Base-by-base conservation (phyloP, 164 flowering plant species). In the Vitis amurensis region DNA sequence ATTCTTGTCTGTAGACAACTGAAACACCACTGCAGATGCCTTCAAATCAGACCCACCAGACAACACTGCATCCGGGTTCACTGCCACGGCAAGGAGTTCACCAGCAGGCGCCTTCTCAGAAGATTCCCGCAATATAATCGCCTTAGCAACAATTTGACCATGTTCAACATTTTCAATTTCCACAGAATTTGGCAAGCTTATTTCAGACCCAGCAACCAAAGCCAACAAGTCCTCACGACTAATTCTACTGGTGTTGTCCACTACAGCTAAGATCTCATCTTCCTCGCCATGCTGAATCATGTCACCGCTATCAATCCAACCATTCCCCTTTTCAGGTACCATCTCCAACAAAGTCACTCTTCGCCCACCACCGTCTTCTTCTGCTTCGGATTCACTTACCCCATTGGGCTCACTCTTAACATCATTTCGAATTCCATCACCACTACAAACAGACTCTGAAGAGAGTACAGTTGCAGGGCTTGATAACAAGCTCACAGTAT, bases 91-190 rank as follows among this genome's bases (percentile, higher is more conserved):
- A 44, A 77, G 67, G 50, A 76, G 65, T 62, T 74, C 75, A 50
- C 72, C 75, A 37, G 67, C 58, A 48, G 82, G 77, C 50, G 71
- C 75, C 56, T 74, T 68, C 63, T 74, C 76, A 23, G 27, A 65
- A 8, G 81, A 51, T 16, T 73, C 76, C n/a, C 69, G 81, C 69
- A 82, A 48, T 57, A 78, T 71, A 50, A 80, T 72, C 19, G 80
- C 83, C 71, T 77, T 73, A 5, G 83, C 75, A 56, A 76, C 71
- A 64, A 78, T 63, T 23, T 73, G 76, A 63, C 76, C 74, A 50
- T 68, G 55, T n/a, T 49, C 67, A 17, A 61, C 77, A 49, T 55
- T 60, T 3, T 67, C 72, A 56, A 78, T 68, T 16, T 76, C 74
- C 23, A 68, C 59, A 48, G 81, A 67, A 59, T 65, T 69, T 19